Evolutionary conservation across 2,329 filamentous ascomycete species (phyloP), one percentile per base, ranked within the genome.

Genomic region (Colletotrichum lentis): DNA sequence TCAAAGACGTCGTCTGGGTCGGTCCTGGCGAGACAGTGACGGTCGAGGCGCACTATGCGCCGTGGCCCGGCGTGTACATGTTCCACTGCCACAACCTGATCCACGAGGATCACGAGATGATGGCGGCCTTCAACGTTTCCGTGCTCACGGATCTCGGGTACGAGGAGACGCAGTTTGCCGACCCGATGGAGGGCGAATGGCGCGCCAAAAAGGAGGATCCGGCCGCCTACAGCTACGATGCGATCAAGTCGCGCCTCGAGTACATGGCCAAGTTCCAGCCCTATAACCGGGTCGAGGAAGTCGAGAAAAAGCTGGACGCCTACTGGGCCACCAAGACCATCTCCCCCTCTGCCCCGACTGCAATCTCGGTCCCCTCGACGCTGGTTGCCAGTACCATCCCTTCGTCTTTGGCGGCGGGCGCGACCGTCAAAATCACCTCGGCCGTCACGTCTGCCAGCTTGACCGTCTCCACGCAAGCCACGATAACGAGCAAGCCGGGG

Each of bases 1-100:
- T 85, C 59, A 86, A 87, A 72, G 85, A 87, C 69, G 81, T 86
- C 4, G 83, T 86, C 4, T 82, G 83, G 76, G 76, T 87, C 0
- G 81, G 79, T 1, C 76, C 77, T 0, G 81, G 80, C 35, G 85
- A 87, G 72, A 79, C 75, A 0, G 80, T 83, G 14, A 78, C 76
- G 3, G 80, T 84, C 1, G 75, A 83, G 18, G 83, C 82, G 1
- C 76, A 76, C 62, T 73, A 97, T 72, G 79, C 80, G 3, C 84
- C 84, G 0, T 85, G 82, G 82, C 80, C 82, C 53, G 85, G 85
- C 8, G 76, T 80, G 10, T 81, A 81, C 73, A 80, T 81, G 79
- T 81, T 81, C 72, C 79, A 81, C 71, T 81, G 80, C 74, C 80
- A 81, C 73, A 81, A 81, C 65, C 72, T 81, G 20, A 76, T 81